These are phyloP conservation scores for Metschnikowia continentalis DNA, from an alignment of 805 yeast genomes.

Conservation along the genomic window DNA sequence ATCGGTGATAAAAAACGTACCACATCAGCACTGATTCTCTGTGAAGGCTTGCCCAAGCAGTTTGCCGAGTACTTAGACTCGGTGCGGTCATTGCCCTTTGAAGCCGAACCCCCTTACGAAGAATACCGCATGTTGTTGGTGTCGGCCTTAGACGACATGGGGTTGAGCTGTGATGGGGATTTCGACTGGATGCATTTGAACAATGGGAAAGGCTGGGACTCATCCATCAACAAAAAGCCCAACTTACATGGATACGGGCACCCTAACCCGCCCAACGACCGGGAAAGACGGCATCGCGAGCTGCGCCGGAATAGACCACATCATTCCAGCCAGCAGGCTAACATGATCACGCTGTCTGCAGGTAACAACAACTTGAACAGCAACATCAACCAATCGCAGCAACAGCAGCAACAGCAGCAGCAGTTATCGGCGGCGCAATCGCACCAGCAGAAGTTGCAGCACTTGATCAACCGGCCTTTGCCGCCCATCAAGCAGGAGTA, in stretches of 20 bases:
- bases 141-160: constrained; percentile 53
- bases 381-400: constrained; percentile 18
- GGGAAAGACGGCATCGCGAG: constrained; percentile 44
- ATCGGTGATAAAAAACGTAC: constrained; percentile 94
- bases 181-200: constrained; percentile 82
- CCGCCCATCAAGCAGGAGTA: constrained; percentile 45
- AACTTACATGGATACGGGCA: constrained; percentile 81
- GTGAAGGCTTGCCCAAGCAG: constrained; percentile 70
- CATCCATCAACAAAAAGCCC: constrained; percentile 68
- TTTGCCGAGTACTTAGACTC: constrained; percentile 70
- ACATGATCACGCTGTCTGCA: constrained; percentile 14
- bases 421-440: constrained; percentile 43
- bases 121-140: constrained; percentile 60
- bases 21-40: constrained; percentile 78
- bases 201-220: constrained; percentile 80
- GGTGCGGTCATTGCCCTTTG: constrained; percentile 67
- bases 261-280: constrained; percentile 53
- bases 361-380: constrained; percentile 20
- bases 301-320: constrained; percentile 43
- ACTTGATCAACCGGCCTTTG: constrained; percentile 45
- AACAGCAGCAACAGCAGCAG: constrained; percentile 20
- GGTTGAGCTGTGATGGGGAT: constrained; percentile 58
- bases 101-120: constrained; percentile 75
- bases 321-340: constrained; percentile 17
- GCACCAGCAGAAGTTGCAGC: constrained; percentile 46